Evolutionary conservation across 768 basidiomycete genomes (phyloP).

Genomic region (Hypsizygus marmoreus): DNA sequence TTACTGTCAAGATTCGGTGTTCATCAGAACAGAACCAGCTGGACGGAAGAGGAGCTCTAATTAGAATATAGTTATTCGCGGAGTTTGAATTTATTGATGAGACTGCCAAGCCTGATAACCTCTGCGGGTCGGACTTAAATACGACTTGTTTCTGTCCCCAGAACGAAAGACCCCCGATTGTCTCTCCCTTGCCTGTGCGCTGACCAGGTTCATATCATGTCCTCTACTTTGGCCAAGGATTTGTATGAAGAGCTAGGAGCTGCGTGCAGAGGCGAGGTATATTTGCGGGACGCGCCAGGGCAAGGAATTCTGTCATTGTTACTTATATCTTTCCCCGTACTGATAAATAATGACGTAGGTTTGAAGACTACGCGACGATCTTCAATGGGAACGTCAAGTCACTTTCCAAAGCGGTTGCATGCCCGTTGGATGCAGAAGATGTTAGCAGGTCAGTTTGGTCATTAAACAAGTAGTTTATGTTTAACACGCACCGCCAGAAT

Average conservation of each 20-base stretch:
- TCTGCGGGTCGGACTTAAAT: too few species aligned
- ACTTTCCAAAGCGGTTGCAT: slow-evolving; percentile 61
- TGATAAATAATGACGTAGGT: slow-evolving; percentile 30
- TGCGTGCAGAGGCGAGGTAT: slow-evolving; percentile 48
- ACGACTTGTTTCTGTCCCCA: too few species aligned
- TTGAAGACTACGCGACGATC: slow-evolving; percentile 50
- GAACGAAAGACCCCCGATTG: too few species aligned
- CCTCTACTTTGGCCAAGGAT: slow-evolving; percentile 28
- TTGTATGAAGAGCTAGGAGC: slow-evolving; percentile 48
- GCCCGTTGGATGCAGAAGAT: slow-evolving; percentile 78
- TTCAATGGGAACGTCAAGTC: slow-evolving; percentile 80
- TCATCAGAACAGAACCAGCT: background rate
- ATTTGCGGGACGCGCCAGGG: slow-evolving; percentile 45
- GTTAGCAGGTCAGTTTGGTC: slow-evolving; percentile 68
- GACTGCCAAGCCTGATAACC: too few species aligned
- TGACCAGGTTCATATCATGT: slow-evolving; percentile 2
- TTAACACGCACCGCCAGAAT: slow-evolving; percentile 40
- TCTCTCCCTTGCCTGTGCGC: too few species aligned
- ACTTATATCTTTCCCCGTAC: slow-evolving; percentile 1
- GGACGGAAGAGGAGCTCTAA: background rate
- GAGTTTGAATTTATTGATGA: too few species aligned
- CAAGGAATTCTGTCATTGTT: slow-evolving; percentile 23
- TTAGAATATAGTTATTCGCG: background rate
- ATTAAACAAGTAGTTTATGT: slow-evolving; percentile 3
- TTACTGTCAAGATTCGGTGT: background rate